Percentiles rank a stretch among this genome's conserved stretches.
Evolutionary conservation across 2,329 filamentous ascomycete genomes (phyloP).

Genomic region (Fusarium torreyae): DNA sequence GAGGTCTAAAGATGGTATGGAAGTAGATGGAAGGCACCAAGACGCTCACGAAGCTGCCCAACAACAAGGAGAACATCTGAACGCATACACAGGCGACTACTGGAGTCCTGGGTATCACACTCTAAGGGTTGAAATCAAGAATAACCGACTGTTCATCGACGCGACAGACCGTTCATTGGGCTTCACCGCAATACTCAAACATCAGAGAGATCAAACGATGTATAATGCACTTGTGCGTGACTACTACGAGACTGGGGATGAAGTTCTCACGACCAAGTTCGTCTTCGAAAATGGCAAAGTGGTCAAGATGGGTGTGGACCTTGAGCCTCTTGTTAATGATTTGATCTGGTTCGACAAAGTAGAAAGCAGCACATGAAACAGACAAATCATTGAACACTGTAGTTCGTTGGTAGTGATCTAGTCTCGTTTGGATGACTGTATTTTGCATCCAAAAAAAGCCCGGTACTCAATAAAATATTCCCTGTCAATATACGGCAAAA

Average conservation of each 20-base stretch:
- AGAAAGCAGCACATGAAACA: too few relatives aligned
- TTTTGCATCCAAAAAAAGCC: background rate
- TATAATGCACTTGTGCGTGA: constrained; percentile 40
- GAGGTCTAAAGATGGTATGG: too few relatives aligned
- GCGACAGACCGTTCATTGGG: constrained; percentile 50
- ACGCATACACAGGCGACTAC: constrained; percentile 43
- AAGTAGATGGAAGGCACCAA: too few relatives aligned
- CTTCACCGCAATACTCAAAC: constrained; percentile 45
- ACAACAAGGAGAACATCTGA: constrained; percentile 20
- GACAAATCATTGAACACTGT: too few relatives aligned
- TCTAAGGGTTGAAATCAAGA: constrained; percentile 40
- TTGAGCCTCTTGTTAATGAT: constrained; percentile 35
- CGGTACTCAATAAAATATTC: too few relatives aligned
- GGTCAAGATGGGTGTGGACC: constrained; percentile 35
- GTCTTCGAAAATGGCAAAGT: constrained; percentile 27
- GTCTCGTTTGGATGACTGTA: background rate
- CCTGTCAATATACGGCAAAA: too few relatives aligned
- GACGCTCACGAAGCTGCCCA: background rate
- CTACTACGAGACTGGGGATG: constrained; percentile 31
- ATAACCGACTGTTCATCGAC: constrained; percentile 44
- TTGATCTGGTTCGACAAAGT: constrained; percentile 43
- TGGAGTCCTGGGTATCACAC: constrained; percentile 49
- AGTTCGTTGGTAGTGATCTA: too few relatives aligned
- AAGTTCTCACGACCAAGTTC: constrained; percentile 38
- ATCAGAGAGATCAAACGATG: constrained; percentile 34